Percentiles rank a stretch among this genome's conserved stretches.
These are phyloP conservation scores for Truncatella angustata DNA, from an alignment of 2,329 filamentous ascomycete genomes.

Conservation along the genomic window DNA sequence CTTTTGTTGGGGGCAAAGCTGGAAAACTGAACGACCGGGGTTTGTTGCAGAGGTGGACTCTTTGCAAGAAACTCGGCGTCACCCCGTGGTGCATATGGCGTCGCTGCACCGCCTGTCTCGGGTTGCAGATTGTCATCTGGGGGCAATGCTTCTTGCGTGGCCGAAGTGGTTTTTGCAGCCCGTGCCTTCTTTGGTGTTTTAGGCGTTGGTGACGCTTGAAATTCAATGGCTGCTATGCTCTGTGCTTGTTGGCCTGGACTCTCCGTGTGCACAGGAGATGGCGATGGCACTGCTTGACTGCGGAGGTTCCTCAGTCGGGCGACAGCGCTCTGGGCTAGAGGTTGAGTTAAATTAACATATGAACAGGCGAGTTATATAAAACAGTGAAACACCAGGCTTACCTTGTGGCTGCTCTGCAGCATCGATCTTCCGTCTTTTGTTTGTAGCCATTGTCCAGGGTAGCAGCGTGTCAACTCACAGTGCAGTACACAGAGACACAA, in stretches of 20 bases:
- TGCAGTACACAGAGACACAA: too few species aligned
- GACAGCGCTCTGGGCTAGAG: conserved; percentile 42
- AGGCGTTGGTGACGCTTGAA: not conserved
- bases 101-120: not conserved
- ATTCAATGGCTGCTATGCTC: not conserved
- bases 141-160: not conserved
- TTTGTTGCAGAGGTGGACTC: conserved; percentile 7
- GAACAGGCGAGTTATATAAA: too few species aligned
- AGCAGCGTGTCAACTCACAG: too few species aligned
- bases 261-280: not conserved
- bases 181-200: conserved; percentile 18
- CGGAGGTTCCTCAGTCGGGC: conserved; percentile 35
- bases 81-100: not conserved
- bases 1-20: conserved; percentile 25
- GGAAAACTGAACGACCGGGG: conserved; percentile 21
- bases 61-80: conserved; percentile 3
- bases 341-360: too few species aligned
- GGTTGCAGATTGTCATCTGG: not conserved
- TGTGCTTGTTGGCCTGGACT: not conserved
- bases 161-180: not conserved
- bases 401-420: conserved; percentile 29
- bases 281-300: not conserved
- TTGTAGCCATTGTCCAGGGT: conserved; percentile 30
- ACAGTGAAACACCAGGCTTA: conserved; percentile 28
- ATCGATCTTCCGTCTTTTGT: conserved; percentile 43